phyloP scores from a whole-genome alignment of 2,329 filamentous ascomycete genomes.

The Scorias spongiosa region DNA sequence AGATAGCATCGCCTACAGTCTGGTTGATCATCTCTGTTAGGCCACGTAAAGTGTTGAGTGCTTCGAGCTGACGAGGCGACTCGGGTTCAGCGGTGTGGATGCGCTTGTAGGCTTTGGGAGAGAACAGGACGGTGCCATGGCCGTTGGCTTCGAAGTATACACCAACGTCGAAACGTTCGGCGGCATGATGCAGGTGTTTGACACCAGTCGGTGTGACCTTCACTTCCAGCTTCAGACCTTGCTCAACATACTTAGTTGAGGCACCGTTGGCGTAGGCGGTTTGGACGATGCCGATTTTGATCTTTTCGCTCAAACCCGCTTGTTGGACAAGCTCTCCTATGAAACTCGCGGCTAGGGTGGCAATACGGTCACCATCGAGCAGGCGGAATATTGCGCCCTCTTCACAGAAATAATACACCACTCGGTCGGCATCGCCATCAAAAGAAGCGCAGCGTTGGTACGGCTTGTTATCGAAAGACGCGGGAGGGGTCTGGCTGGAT shows the following conservation, averaged over 20 bases:
- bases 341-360: conserved; percentile 84
- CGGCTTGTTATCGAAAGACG: conserved; percentile 59
- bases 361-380: conserved; percentile 91
- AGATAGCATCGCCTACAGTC: conserved; percentile 89
- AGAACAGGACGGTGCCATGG: conserved; percentile 93
- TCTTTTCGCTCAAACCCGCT: conserved; percentile 61
- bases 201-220: conserved; percentile 91
- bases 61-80: conserved; percentile 80
- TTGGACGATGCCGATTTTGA: conserved; percentile 89
- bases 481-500: conserved; percentile 83
- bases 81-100: conserved; percentile 71
- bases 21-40: conserved; percentile 92
- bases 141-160: conserved; percentile 99
- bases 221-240: conserved; percentile 74
- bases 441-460: conserved; percentile 76
- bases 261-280: conserved; percentile 96
- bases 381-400: conserved; percentile 73
- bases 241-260: conserved; percentile 80
- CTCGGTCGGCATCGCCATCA: conserved; percentile 86
- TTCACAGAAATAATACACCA: conserved; percentile 90
- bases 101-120: conserved; percentile 59
- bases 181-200: conserved; percentile 96
- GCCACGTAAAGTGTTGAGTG: conserved; percentile 69
- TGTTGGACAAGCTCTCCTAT: conserved; percentile 74
- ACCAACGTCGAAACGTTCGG: conserved; percentile 82